Conservation (phyloP, 2,329 filamentous ascomycete species). For the Sclerotinia borealis region DNA sequence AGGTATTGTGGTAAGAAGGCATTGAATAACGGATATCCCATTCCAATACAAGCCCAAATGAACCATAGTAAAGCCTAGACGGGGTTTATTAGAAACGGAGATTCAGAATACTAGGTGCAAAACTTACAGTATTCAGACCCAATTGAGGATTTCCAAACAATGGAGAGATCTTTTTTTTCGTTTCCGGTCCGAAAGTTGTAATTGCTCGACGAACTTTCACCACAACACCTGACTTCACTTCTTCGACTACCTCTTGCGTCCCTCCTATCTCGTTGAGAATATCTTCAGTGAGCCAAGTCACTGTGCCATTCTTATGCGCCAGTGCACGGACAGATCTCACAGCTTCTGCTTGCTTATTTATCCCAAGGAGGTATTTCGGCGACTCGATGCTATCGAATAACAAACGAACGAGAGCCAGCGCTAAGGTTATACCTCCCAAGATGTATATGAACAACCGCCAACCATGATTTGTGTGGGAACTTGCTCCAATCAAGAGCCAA, state of each 20-base stretch:
- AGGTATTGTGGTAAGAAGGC: slow-evolving; percentile 86
- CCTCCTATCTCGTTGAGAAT: slow-evolving; percentile 52
- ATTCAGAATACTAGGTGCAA: neutral
- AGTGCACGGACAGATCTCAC: slow-evolving; percentile 75
- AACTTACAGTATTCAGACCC: slow-evolving; percentile 41
- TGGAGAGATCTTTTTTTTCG: slow-evolving; percentile 57
- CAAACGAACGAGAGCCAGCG: slow-evolving; percentile 73
- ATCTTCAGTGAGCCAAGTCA: slow-evolving; percentile 72
- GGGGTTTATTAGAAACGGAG: neutral
- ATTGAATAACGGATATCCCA: slow-evolving; percentile 86
- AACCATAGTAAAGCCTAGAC: slow-evolving; percentile 56
- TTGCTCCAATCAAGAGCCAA: slow-evolving; percentile 65
- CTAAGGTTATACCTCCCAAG: slow-evolving; percentile 65
- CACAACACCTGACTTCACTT: slow-evolving; percentile 13
- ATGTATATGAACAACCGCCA: slow-evolving; percentile 71
- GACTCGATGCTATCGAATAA: slow-evolving; percentile 79
- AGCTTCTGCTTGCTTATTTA: slow-evolving; percentile 71
- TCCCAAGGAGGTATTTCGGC: slow-evolving; percentile 73
- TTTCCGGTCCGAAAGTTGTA: slow-evolving; percentile 48
- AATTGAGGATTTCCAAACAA: slow-evolving; percentile 54
- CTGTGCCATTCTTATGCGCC: slow-evolving; percentile 61
- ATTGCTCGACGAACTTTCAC: slow-evolving; percentile 40
- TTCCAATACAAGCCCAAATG: slow-evolving; percentile 75
- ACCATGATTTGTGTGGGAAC: slow-evolving; percentile 50
- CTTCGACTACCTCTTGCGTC: slow-evolving; percentile 24